Conservation (phyloP, 331 rosid species). For the Malus hybrid region DNA sequence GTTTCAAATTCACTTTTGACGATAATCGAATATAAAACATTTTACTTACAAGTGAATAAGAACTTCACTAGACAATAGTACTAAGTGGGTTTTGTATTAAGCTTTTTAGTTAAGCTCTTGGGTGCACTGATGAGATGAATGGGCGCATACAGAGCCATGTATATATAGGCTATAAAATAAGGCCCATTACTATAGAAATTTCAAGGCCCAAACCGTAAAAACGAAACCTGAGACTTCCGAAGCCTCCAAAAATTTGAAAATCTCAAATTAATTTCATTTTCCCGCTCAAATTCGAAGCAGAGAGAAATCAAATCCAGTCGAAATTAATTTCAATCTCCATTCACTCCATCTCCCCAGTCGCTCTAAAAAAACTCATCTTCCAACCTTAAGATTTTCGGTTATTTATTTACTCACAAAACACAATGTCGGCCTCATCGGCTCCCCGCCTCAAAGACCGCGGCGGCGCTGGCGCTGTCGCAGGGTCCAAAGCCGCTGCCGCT, state of each 20-base stretch:
- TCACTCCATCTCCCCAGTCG: not conserved
- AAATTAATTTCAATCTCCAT: not conserved
- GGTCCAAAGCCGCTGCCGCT: conserved; percentile 14
- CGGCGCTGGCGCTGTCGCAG: conserved; percentile 10
- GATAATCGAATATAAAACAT: no score
- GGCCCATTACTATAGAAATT: not conserved
- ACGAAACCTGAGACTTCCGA: not conserved
- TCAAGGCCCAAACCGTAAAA: not conserved
- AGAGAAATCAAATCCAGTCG: not conserved
- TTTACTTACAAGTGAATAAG: no score
- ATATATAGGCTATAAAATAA: no score
- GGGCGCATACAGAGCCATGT: no score
- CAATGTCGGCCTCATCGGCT: conserved; percentile 53
- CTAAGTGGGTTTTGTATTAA: no score
- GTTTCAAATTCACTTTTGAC: no score
- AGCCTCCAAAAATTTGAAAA: not conserved
- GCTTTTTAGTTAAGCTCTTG: no score
- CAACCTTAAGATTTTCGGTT: not conserved
- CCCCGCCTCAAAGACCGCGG: conserved; percentile 56
- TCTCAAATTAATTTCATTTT: not conserved
- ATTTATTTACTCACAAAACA: not conserved
- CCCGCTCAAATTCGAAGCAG: conserved; percentile 21
- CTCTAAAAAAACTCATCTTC: not conserved
- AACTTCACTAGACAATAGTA: no score
- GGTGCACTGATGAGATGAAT: no score